A percentile compares a stretch with the other conserved stretches of the same genome.
Conservation (phyloP, 2,329 filamentous ascomycete species). For the Aspergillus ochraceus region DNA sequence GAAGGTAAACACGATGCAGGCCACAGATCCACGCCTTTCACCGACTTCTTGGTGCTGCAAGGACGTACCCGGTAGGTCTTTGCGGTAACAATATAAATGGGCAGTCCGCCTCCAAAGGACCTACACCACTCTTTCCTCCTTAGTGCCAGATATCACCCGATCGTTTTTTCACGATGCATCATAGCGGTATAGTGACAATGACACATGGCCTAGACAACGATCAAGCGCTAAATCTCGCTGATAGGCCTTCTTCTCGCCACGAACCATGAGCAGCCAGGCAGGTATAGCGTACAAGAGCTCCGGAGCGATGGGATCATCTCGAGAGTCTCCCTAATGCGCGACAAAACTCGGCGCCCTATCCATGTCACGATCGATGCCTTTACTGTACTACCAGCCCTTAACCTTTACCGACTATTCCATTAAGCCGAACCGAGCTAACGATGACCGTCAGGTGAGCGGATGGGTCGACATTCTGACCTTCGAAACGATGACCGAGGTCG, state of each 20-base stretch:
- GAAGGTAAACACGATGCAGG: too few relatives aligned
- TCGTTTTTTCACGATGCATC: background rate
- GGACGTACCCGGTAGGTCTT: too few relatives aligned
- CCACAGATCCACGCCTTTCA: too few relatives aligned
- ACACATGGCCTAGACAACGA: background rate
- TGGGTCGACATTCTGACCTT: background rate
- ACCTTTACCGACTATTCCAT: background rate
- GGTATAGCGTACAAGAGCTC: background rate
- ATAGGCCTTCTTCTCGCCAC: background rate
- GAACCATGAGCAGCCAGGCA: background rate
- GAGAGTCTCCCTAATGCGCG: background rate
- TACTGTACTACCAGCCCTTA: background rate
- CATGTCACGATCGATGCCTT: background rate
- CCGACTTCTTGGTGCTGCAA: too few relatives aligned
- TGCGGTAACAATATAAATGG: too few relatives aligned
- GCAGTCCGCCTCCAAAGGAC: background rate
- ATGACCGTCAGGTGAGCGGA: background rate
- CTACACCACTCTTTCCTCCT: background rate
- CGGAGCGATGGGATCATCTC: background rate
- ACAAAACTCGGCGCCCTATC: background rate
- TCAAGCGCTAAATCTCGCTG: background rate
- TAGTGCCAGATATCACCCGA: background rate
- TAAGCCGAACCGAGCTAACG: background rate
- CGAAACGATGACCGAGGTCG: background rate
- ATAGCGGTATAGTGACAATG: background rate